Evolutionary conservation across 2,329 filamentous ascomycete species (phyloP).

Genomic region (Amesomyces nigricolor): DNA sequence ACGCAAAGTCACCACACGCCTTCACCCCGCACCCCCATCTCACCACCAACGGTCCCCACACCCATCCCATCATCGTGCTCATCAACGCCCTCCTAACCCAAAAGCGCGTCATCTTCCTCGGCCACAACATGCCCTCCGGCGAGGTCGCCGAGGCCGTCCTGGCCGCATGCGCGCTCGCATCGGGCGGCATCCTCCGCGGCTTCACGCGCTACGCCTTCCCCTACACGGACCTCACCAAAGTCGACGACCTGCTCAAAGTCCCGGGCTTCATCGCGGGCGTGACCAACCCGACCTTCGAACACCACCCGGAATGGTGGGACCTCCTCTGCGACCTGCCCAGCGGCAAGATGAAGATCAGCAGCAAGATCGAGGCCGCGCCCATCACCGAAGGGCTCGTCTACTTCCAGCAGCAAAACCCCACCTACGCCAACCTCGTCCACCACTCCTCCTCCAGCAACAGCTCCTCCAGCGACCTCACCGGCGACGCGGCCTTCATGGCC

Average conservation of each 20-base stretch:
- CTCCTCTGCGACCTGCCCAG: slow-evolving; percentile 87
- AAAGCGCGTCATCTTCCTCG: slow-evolving; percentile 92
- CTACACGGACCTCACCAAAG: slow-evolving; percentile 95
- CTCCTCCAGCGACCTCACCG: slow-evolving; percentile 60
- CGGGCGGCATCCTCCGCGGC: slow-evolving; percentile 83
- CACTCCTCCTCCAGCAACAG: slow-evolving; percentile 34
- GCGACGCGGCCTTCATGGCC: slow-evolving; percentile 84
- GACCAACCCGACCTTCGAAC: slow-evolving; percentile 92
- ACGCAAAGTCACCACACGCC: slow-evolving; percentile 75
- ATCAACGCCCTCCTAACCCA: slow-evolving; percentile 93
- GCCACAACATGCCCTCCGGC: slow-evolving; percentile 89
- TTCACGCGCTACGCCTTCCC: slow-evolving; percentile 96
- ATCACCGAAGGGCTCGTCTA: slow-evolving; percentile 79
- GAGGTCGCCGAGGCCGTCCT: slow-evolving; percentile 97
- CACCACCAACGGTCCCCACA: slow-evolving; percentile 82
- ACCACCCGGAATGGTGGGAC: slow-evolving; percentile 98
- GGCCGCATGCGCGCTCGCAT: slow-evolving; percentile 89
- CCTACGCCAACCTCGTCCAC: slow-evolving; percentile 46
- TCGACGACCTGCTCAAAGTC: slow-evolving; percentile 91
- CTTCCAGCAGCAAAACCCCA: slow-evolving; percentile 75
- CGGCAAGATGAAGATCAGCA: slow-evolving; percentile 91
- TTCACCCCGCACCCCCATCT: slow-evolving; percentile 86
- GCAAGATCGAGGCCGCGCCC: slow-evolving; percentile 72
- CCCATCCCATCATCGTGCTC: slow-evolving; percentile 91
- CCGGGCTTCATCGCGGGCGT: slow-evolving; percentile 97